Evolutionary conservation across 129 eudicot genomes (phyloP), one percentile per base, ranked within the genome.

Genomic region (Centella asiatica): DNA sequence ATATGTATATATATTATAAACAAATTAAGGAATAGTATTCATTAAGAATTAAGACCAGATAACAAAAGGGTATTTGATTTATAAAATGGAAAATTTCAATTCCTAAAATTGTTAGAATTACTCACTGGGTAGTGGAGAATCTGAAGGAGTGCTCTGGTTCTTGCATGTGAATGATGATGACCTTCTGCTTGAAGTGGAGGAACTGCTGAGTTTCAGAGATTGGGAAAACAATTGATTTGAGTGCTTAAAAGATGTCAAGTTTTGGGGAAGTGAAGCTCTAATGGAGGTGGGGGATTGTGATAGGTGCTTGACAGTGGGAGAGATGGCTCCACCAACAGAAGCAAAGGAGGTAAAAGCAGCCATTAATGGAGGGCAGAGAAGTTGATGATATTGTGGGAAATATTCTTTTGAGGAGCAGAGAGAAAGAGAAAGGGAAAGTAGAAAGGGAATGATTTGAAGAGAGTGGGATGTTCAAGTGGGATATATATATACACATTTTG

Each of bases 81-180:
- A 58, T 4, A 52, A 0, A 44, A 31, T 12, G 45, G 18, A 53
- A 64, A 48, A 58, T 33, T 27, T 11, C 13, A 14, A 34, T n/a
- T n/a, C n/a, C n/a, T n/a, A n/a, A n/a, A n/a, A n/a, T n/a, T n/a
- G n/a, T n/a, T n/a, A n/a, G n/a, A n/a, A n/a, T n/a, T 44, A 69
- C 78, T 80, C 70, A 83, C 95, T 57, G 57, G 84, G 65, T 66
- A 77, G 65, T 13, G 86, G 49, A 32, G 80, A 58, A 36, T 74
- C 80, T n/a, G 86, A 32, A 28, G 85, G 37, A 40, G 49, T 68
- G 73, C 8, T 29, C 73, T 72, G 84, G 54, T 69, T 79, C 66
- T 72, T 74, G 74, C 81, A 76, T 1, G 64, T 32, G 39, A 85
- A 74, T 40, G 84, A 54, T 22, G 23, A 11, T 5, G n/a, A n/a